Evolutionary conservation across 495 filamentous ascomycete species (phyloP).

Genomic region (Podospora fimiseda): DNA sequence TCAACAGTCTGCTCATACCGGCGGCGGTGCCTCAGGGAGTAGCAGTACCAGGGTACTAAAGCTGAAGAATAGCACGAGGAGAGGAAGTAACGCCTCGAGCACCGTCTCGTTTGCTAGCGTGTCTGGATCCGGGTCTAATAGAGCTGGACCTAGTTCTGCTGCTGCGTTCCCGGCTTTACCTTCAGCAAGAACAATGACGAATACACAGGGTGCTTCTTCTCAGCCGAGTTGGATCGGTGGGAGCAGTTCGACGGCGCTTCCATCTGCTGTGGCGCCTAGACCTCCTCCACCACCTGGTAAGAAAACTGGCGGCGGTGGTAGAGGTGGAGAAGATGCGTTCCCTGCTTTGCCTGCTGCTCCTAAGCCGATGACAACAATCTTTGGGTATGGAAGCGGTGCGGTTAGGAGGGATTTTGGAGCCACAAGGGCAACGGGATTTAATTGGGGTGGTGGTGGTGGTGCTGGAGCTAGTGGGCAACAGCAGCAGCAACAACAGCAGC

Average conservation of each 20-base stretch:
- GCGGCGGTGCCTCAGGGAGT: slow-evolving; percentile 22
- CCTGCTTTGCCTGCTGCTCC: slow-evolving; percentile 73
- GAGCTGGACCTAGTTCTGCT: slow-evolving; percentile 22
- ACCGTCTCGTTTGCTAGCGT: slow-evolving; percentile 39
- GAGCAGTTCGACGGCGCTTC: slow-evolving; percentile 23
- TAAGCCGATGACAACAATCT: slow-evolving; percentile 73
- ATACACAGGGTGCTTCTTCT: background rate
- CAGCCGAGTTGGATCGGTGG: slow-evolving; percentile 26
- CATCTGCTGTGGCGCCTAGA: slow-evolving; percentile 16
- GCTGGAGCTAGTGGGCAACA: background rate
- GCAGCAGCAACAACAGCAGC: slow-evolving; percentile 3
- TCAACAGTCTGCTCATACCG: slow-evolving; percentile 12
- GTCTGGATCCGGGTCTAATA: slow-evolving; percentile 35
- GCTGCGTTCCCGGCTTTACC: slow-evolving; percentile 28
- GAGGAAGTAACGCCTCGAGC: slow-evolving; percentile 13
- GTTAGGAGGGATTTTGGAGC: slow-evolving; percentile 60
- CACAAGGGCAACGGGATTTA: slow-evolving; percentile 33
- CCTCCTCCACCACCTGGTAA: background rate
- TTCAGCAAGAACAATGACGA: slow-evolving; percentile 5
- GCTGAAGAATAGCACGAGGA: slow-evolving; percentile 44
- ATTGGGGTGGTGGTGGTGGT: slow-evolving; percentile 25
- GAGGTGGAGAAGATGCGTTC: slow-evolving; percentile 53
- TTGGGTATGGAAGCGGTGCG: slow-evolving; percentile 63
- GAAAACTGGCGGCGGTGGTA: slow-evolving; percentile 6
- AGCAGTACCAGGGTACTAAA: slow-evolving; percentile 41